phyloP scores from a whole-genome alignment of 495 filamentous ascomycete species.

The Sporormia fimetaria region DNA sequence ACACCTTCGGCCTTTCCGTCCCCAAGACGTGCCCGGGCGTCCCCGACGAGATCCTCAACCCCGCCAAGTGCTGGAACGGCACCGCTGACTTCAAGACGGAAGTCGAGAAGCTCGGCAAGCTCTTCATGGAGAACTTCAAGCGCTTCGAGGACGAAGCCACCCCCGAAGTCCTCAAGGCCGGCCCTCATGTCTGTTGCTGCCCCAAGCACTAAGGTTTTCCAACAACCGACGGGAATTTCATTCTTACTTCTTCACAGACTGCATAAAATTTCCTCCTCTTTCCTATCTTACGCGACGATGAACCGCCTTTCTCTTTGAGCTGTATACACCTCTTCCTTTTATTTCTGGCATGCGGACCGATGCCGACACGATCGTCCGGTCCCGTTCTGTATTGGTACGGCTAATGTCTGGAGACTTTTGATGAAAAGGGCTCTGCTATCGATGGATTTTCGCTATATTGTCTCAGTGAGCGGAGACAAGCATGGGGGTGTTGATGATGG shows the following conservation, averaged over 20 bases:
- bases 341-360: too few species aligned
- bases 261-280: slow-evolving; percentile 5
- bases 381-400: too few species aligned
- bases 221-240: slow-evolving; percentile 4
- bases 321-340: too few species aligned
- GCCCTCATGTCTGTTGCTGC: slow-evolving; percentile 37
- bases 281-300: too few species aligned
- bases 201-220: slow-evolving; percentile 18
- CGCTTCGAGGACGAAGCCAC: slow-evolving; percentile 86
- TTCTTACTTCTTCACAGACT: slow-evolving; percentile 15
- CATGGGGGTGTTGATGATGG: too few species aligned
- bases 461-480: too few species aligned
- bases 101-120: slow-evolving; percentile 71
- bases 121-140: slow-evolving; percentile 96
- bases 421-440: too few species aligned
- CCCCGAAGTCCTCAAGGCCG: slow-evolving; percentile 64
- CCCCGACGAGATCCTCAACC: slow-evolving; percentile 85
- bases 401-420: too few species aligned
- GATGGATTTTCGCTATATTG: too few species aligned
- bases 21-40: slow-evolving; percentile 79
- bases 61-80: slow-evolving; percentile 80
- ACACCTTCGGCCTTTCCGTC: slow-evolving; percentile 89
- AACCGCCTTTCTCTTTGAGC: too few species aligned
- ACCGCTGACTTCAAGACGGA: slow-evolving; percentile 68
- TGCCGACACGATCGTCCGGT: too few species aligned